phyloP scores from a whole-genome alignment of 306 rosid species.

The Cajanus cajan region DNA sequence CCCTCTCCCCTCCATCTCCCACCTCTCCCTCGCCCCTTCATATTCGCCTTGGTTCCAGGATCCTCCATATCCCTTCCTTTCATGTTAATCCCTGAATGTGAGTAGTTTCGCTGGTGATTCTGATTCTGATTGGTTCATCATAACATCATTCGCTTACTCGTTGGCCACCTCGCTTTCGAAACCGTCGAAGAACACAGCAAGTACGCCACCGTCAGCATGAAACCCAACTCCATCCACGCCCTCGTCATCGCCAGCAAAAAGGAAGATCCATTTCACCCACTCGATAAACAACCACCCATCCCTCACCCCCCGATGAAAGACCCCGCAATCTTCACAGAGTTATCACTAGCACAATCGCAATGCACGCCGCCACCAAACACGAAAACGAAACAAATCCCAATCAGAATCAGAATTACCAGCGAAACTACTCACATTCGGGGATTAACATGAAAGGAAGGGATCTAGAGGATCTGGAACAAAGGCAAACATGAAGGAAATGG shows the following conservation, averaged over 20 bases:
- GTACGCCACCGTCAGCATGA: slow-evolving; percentile 57
- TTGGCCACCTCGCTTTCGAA: slow-evolving; percentile 87
- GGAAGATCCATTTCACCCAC: slow-evolving; percentile 31
- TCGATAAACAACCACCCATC: slow-evolving; percentile 29
- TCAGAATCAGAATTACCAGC: slow-evolving; percentile 34
- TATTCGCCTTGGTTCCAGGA: slow-evolving; percentile 59
- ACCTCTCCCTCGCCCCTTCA: too few species aligned
- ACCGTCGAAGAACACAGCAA: slow-evolving; percentile 88
- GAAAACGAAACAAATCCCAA: slow-evolving; percentile 18
- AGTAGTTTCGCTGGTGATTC: slow-evolving; percentile 35
- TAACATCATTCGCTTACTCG: slow-evolving; percentile 72
- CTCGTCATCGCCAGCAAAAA: slow-evolving; percentile 57
- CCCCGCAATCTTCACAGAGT: slow-evolving; percentile 57
- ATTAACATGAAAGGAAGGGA: slow-evolving; percentile 70
- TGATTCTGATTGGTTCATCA: slow-evolving; percentile 49
- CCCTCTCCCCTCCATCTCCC: too few species aligned
- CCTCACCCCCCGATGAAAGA: slow-evolving; percentile 56
- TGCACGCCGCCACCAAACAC: slow-evolving; percentile 40
- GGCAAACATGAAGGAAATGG: slow-evolving; percentile 83
- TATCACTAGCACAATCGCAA: slow-evolving; percentile 59
- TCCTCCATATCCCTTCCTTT: slow-evolving; percentile 80
- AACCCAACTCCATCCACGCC: slow-evolving; percentile 78
- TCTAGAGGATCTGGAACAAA: slow-evolving; percentile 63
- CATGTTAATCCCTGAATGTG: slow-evolving; percentile 55
- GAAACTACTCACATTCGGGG: slow-evolving; percentile 49